Base-by-base conservation (phyloP, 1,284 basidiomycete species). In the Fomitiporia mediterranea region DNA sequence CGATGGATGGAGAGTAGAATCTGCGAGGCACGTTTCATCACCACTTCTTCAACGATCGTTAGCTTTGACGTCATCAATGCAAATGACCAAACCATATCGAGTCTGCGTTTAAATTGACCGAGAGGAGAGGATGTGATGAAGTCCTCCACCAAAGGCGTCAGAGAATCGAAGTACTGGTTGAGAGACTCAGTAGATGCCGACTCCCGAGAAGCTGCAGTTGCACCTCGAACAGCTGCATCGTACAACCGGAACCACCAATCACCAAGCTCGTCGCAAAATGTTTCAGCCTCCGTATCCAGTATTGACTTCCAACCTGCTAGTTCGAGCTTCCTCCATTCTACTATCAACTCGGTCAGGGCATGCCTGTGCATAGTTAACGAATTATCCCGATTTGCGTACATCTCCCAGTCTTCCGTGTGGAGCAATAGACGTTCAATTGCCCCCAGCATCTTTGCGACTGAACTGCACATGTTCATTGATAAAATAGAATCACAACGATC, bases 371-470 rank as follows among this genome's bases (percentile, higher is more conserved):
- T 60, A 63, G 81, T 83, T 57, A 99, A 79, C 23, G 85, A 86
- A 65, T 95, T 98, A 48, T 89, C 85, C 23, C 82, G 79, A 70
- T 94, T 95, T 9, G 96, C 89, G 64, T 91, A 99, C 64, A 87
- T 86, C 69, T 99, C 94, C 97, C 97, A 99, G 67, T 99, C 97
- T 60, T 97, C 92, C 8, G 86, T 92, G 62, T 97, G 91, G 42
- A 87, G 66, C 1, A 99, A 74, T 9, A 99, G 75, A 60, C 90
- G 88, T 69, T 99, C 97, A 42, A 98, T 69, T 2, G 88, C 86
- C 0, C 91, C 81, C 17, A 99, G 79, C 19, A 96, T 73, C 66
- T 86, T 88, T 4, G 96, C 94, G 4, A 98, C 74, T 0, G 97
- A 86, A 61, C 84, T 86, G 46, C 79, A 74, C 4, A 90, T 72